Conservation (phyloP, 192 early-diverging fungal species). For the Backusella macrospora region DNA sequence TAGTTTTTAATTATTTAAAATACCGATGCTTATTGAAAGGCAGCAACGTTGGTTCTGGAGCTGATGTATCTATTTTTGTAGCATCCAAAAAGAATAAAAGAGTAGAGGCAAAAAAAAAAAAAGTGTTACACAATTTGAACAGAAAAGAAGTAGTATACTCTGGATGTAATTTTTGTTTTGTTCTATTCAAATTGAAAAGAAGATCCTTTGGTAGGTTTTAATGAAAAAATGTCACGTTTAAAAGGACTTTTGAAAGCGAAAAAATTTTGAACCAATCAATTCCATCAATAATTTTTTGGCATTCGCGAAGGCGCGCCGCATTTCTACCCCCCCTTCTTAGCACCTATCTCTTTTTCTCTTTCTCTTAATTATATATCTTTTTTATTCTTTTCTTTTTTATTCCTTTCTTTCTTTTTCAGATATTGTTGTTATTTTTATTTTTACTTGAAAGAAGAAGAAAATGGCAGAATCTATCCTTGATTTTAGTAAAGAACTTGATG, state of each 20-base stretch:
- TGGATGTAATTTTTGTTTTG: background rate
- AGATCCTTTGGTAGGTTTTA: background rate
- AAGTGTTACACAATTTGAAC: too few relatives aligned
- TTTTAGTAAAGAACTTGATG: constrained; percentile 86
- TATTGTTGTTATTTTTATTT: background rate
- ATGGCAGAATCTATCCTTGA: constrained; percentile 75
- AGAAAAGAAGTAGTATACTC: too few relatives aligned
- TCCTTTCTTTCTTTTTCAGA: background rate
- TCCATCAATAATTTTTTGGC: background rate
- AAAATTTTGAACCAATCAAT: background rate
- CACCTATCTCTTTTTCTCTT: too few relatives aligned
- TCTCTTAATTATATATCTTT: background rate
- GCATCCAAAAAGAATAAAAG: too few relatives aligned
- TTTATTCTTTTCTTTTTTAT: background rate
- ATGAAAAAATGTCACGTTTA: constrained; percentile 14
- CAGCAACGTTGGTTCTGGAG: too few relatives aligned
- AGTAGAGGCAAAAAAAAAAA: too few relatives aligned
- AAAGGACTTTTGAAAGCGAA: background rate
- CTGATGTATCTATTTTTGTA: too few relatives aligned
- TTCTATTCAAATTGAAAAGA: too few relatives aligned
- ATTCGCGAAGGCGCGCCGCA: constrained; percentile 12
- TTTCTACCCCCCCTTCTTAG: background rate
- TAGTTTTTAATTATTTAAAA: too few relatives aligned
- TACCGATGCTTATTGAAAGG: too few relatives aligned
- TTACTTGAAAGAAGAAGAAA: constrained; percentile 6